Evolutionary conservation across 192 early-diverging fungal genomes (phyloP), one percentile per base, ranked within the genome.

Genomic region (Linnemannia elongata): DNA sequence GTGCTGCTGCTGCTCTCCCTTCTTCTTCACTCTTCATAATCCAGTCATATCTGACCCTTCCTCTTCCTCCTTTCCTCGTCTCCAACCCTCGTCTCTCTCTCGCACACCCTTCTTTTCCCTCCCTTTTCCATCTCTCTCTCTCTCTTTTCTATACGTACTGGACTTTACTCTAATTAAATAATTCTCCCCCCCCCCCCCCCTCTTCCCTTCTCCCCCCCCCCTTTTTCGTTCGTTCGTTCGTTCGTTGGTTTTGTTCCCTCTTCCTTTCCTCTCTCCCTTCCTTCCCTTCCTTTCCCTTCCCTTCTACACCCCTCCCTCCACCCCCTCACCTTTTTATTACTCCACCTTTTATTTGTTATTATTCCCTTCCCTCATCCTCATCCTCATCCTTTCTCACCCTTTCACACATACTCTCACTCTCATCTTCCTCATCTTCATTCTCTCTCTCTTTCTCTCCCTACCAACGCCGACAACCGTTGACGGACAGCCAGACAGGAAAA

Each of bases 11-110:
- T 49, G 15, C 47, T 52, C 41, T 33, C 44, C 54, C 6, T 15
- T 47, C 47, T 20, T 18, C 33, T 20, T 35, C 30, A 36, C n/a
- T n/a, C n/a, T n/a, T n/a, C n/a, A n/a, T n/a, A n/a, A n/a, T n/a
- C n/a, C n/a, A n/a, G n/a, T n/a, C n/a, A n/a, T n/a, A n/a, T n/a
- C n/a, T n/a, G n/a, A n/a, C 39, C 27, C 72, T 30, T 35, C 68
- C 75, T 76, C 75, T 66, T 41, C 17, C 44, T 57, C 47, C 38
- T 52, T 22, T 52, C 22, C 72, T 36, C 42, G 27, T n/a, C 54
- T 22, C 24, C 17, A 10, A 27, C 57, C 57, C n/a, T n/a, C n/a
- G n/a, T n/a, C n/a, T n/a, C n/a, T n/a, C n/a, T n/a, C n/a, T n/a
- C n/a, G n/a, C n/a, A n/a, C n/a, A n/a, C n/a, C n/a, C 54, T 36